Conservation (phyloP, 225 moss, liverwort and hornwort genomes). For the Thuidium tamariscinum region DNA sequence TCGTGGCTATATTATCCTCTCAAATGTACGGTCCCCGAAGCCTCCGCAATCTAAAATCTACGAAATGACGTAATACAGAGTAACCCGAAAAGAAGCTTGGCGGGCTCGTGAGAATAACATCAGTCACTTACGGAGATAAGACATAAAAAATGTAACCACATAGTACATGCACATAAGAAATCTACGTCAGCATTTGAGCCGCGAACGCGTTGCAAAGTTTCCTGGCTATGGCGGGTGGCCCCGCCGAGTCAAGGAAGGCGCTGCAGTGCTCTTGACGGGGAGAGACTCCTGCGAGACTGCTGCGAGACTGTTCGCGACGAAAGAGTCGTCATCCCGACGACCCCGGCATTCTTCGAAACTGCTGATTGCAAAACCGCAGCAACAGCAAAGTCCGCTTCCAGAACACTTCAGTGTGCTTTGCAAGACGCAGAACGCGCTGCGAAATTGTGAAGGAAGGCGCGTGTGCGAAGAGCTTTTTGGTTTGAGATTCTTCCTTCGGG, state of each 20-base stretch:
- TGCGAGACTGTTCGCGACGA: background rate
- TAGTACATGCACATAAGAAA: accelerated
- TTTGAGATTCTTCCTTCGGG: background rate
- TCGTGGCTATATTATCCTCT: background rate
- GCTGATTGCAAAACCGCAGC: background rate
- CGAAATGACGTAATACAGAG: background rate
- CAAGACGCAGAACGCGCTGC: background rate
- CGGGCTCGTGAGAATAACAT: background rate
- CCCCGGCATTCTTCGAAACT: background rate
- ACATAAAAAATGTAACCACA: accelerated
- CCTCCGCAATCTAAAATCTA: background rate
- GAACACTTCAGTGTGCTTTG: background rate
- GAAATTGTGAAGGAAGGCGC: constrained; percentile 4
- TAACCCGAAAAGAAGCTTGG: background rate
- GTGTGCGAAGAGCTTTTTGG: background rate
- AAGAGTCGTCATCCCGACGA: background rate
- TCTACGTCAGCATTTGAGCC: background rate
- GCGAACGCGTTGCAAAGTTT: background rate
- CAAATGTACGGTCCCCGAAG: too few species aligned
- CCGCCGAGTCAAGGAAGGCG: constrained; percentile 1
- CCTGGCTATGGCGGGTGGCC: constrained; percentile 1
- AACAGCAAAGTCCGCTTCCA: background rate
- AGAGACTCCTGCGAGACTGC: background rate
- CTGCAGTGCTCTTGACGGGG: background rate
- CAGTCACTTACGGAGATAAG: accelerated